Conservation (phyloP, 164 flowering plant species). For the Annona squamosa region DNA sequence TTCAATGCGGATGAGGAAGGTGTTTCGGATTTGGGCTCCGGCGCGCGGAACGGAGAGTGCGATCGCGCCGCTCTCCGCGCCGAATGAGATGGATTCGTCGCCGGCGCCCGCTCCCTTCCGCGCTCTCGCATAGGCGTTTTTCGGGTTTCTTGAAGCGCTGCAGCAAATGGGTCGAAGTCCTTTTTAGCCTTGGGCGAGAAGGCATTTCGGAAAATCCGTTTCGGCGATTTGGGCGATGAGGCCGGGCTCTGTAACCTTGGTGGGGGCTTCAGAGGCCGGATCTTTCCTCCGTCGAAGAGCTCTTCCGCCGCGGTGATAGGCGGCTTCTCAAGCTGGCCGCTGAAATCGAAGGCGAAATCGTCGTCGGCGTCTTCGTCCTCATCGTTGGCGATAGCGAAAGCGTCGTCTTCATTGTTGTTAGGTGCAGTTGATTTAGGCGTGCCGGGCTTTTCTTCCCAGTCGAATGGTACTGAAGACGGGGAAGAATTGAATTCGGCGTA, state of each 20-base stretch:
- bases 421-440: constrained; percentile 27
- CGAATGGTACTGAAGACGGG: constrained; percentile 25
- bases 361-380: constrained; percentile 13
- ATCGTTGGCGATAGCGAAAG: not conserved
- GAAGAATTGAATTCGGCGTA: constrained; percentile 18
- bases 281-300: constrained; percentile 66
- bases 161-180: constrained; percentile 22
- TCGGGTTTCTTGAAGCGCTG: constrained; percentile 16
- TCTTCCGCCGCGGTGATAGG: constrained; percentile 53
- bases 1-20: not conserved
- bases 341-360: constrained; percentile 60
- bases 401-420: not conserved
- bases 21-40: constrained; percentile 10
- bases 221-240: constrained; percentile 32
- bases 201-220: constrained; percentile 29
- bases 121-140: constrained; percentile 21
- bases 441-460: constrained; percentile 47
- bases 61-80: constrained; percentile 51
- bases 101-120: constrained; percentile 36
- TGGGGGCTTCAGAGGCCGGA: constrained; percentile 45
- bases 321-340: constrained; percentile 28
- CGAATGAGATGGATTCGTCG: constrained; percentile 11
- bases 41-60: constrained; percentile 50
- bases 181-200: constrained; percentile 40
- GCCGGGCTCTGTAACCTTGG: constrained; percentile 21